Conservation (phyloP, 208 protist genomes). For the Leptomonas pyrrhocoris region DNA sequence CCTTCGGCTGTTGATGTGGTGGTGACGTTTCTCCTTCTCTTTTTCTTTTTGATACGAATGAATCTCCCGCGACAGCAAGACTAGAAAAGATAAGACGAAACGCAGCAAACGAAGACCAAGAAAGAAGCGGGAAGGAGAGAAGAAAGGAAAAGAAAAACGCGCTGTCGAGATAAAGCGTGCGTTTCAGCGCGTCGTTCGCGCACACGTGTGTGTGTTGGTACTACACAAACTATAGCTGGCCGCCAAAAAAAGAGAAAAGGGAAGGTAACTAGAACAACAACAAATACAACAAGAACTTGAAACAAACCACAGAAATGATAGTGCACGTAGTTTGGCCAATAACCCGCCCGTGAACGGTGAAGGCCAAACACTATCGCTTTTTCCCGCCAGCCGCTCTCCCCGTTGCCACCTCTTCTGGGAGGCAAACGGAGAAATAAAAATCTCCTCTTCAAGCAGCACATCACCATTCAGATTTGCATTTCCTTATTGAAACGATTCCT, state of each 20-base stretch:
- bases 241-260: not conserved
- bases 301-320: not conserved
- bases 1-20: too few relatives aligned
- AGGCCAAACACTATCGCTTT: too few relatives aligned
- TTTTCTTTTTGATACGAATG: too few relatives aligned
- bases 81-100: too few relatives aligned
- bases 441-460: not conserved
- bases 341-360: too few relatives aligned
- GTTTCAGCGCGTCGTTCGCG: too few relatives aligned
- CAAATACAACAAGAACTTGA: not conserved
- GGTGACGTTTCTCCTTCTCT: too few relatives aligned
- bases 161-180: too few relatives aligned
- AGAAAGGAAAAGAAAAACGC: not conserved
- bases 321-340: too few relatives aligned
- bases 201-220: not conserved
- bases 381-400: too few relatives aligned
- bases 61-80: too few relatives aligned
- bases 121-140: not conserved
- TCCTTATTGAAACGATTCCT: not conserved
- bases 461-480: not conserved
- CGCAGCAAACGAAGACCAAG: too few relatives aligned
- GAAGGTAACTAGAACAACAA: not conserved
- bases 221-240: not conserved
- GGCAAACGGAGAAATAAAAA: not conserved
- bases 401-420: not conserved